Base-by-base conservation (phyloP, 805 yeast genomes). In the Candida succiphila region DNA sequence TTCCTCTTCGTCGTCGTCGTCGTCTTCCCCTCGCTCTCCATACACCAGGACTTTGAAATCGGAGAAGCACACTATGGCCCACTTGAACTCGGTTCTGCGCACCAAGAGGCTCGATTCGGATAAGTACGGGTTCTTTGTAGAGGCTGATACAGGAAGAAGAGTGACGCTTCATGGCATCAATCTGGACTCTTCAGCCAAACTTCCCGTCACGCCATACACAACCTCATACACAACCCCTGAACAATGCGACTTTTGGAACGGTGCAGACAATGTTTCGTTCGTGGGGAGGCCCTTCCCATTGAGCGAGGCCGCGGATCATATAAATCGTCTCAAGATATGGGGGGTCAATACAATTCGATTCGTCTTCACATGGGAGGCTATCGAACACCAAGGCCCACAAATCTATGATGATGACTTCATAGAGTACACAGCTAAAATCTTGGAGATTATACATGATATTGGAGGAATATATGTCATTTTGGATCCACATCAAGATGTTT, bases 401-500 rank as follows among this genome's bases (percentile, higher is more conserved):
- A 53, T 54, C 8, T 88, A 87, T 50, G 96, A 88, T 53, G 73
- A 71, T 18, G 86, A 75, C 15, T 88, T 72, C 47, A 68, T 86
- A 32, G 74, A 77, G 19, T 84, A 78, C 52, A 75, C 92, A 0
- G 60, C 79, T 27, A 61, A 75, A 35, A 58, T 86, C 5, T 55
- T 88, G 34, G 61, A 66, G 34, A 68, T 74, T 7, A 67, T 82
- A 12, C 64, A 71, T 30, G 49, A 65, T 15, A 61, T 75, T 20
- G 94, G 92, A 1, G 89, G 88, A 0, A 51, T 87, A 15, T 82
- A 80, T 45, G 84, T 86, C 6, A 76, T 82, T 43, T 51, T 88
- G 42, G 96, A 88, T 49, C 85, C 94, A 1, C 96, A 88, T 52
- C 96, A 88, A 54, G 96, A 88, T 52, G 94, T 79, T 10, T 88